Base-by-base conservation (phyloP, 1,284 basidiomycete genomes). In the Puccinia hordei region DNA sequence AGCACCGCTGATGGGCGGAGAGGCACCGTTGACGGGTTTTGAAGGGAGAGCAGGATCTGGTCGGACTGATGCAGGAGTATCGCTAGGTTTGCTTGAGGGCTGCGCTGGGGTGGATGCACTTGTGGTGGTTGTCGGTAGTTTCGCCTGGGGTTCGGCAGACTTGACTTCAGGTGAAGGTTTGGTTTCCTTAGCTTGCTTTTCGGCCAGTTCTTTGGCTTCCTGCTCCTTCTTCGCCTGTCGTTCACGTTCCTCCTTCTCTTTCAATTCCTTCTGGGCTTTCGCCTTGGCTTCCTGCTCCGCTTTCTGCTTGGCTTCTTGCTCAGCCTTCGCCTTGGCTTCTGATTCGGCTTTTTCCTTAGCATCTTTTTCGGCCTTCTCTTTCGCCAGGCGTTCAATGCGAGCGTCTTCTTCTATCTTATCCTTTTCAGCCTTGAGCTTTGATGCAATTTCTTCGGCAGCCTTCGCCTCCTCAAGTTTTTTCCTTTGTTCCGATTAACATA, bases 321-420 rank as follows among this genome's bases (percentile, higher is more conserved):
- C 66, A 5, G 44, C 65, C 38, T 41, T 27, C 41, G 69, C 76
- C 27, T 69, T 71, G 41, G 76, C 65, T 41, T 55, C 51, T 30
- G 44, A n/a, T 12, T 78, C 77, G 9, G 68, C 85, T 82, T 79
- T 78, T 41, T 83, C 81, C 81, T 83, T 82, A n/a, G 66, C 85
- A 82, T 88, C 86, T 63, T 87, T 86, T 59, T 87, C 86, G 8
- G 38, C 76, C 66, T 78, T 78, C 0, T n/a, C n/a, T n/a, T n/a
- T n/a, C n/a, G n/a, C n/a, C n/a, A n/a, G n/a, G n/a, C n/a, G n/a
- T n/a, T n/a, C n/a, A n/a, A n/a, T n/a, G n/a, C n/a, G n/a, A n/a
- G n/a, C n/a, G n/a, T 41, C 38, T 59, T 41, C 38, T 4, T 41
- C 38, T 6, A 12, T 12, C 38, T 41, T 41, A 41, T 4, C 38